Base-by-base conservation (phyloP, 129 eudicot species). In the Mikania micrantha region DNA sequence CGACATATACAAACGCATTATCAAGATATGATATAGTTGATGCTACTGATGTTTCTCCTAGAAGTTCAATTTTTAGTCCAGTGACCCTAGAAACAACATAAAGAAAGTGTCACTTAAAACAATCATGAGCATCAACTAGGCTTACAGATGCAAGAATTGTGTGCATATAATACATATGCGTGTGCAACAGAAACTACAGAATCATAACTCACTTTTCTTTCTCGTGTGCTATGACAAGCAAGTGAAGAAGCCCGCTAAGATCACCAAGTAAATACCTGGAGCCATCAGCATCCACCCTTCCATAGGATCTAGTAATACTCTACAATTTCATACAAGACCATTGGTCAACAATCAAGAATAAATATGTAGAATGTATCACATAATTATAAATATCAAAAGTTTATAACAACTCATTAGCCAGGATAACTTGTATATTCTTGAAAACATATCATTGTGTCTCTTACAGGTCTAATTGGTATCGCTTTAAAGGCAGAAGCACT, bases 221-320 rank as follows among this genome's bases (percentile, higher is more conserved):
- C 65, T 93, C 99, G 77, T 93, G 96, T 22, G 90, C 91, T 34
- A 93, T 89, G 58, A 93, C 99, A 79, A 93, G 96, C 66, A 93
- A 81, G 79, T 89, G 99, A 57, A 93, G 91, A 63, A 93, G 96
- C 49, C 99, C 99, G 49, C 82, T 81, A 65, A 89, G 99, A 79
- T 93, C 99, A 52, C 99, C 96, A 32, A 93, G 93, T 70, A 93
- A 76, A 63, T 93, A 93, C 28, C 98, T 85, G 16, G 99, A 93
- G 70, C 99, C 99, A 77, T 93, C 95, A 24, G 95, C 90, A 79
- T 93, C 99, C 66, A 93, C 96, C 81, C 96, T 86, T 34, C 99
- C 99, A 75, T 93, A 93, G 19, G 99, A 91, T 85, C 83, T 84
- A 67, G 96, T 93, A 53, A 93, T 89, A 44, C 93, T 82, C 99